phyloP scores from a whole-genome alignment of 805 yeast genomes.

The Komagataella ulmi region DNA sequence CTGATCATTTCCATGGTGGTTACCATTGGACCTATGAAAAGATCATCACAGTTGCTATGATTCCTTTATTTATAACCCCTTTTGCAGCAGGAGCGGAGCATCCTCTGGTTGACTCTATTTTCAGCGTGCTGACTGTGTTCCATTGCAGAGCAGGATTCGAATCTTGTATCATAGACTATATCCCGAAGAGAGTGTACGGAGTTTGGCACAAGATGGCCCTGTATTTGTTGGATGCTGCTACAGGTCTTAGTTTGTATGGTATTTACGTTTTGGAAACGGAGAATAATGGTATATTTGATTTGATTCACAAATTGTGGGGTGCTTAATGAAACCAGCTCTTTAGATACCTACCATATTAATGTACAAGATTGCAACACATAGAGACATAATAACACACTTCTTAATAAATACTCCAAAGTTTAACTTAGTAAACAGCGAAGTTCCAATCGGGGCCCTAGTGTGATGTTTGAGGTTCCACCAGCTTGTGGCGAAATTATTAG shows the following conservation, averaged over 20 bases:
- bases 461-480: not conserved
- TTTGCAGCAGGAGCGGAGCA: slow-evolving; percentile 40
- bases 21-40: slow-evolving; percentile 67
- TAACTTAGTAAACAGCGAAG: not conserved
- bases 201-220: slow-evolving; percentile 56
- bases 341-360: slow-evolving; percentile 9
- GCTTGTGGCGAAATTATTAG: not conserved
- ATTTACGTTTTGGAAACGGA: slow-evolving; percentile 71
- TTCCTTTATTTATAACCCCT: slow-evolving; percentile 55
- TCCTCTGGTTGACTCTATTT: slow-evolving; percentile 58
- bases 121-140: slow-evolving; percentile 51
- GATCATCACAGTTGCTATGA: slow-evolving; percentile 39
- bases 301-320: slow-evolving; percentile 51
- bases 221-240: slow-evolving; percentile 57
- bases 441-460: not conserved
- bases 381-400: not conserved
- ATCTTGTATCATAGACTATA: slow-evolving; percentile 86
- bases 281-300: slow-evolving; percentile 63
- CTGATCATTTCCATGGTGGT: slow-evolving; percentile 49
- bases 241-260: slow-evolving; percentile 63
- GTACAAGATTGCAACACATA: not conserved
- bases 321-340: slow-evolving; percentile 17
- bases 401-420: not conserved
- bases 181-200: slow-evolving; percentile 80
- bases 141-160: slow-evolving; percentile 84